Base-by-base conservation (phyloP, 352 stramenopile genomes). In the Thraustochytrium sp. region DNA sequence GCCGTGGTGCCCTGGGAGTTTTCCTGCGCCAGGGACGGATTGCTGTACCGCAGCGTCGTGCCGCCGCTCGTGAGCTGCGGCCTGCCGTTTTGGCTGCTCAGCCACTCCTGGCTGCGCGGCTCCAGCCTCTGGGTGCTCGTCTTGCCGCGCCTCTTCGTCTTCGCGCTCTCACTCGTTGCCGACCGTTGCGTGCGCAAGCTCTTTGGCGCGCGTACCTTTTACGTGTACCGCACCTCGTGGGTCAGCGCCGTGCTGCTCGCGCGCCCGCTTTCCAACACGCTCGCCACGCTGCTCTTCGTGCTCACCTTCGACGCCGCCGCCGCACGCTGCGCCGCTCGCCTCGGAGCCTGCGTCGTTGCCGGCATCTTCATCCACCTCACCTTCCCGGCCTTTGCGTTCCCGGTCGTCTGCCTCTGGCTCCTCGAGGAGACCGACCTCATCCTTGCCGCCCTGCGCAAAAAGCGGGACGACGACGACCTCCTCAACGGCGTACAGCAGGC, bases 311-410 rank as follows among this genome's bases (percentile, higher is more conserved):
- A 80, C 5, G 86, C 87, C 21, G 0, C 87, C 0, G 21, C 92
- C 5, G 89, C 92, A 42, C n/a, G 82, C 0, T 90, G 92, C 62
- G 92, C 89, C 11, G 42, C 91, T 49, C 4, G 89, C 1, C 87
- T 94, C n/a, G 91, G 91, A 2, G 87, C 82, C 76, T 85, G 93
- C n/a, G 82, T 93, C 29, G 90, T 90, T 0, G 1, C 92, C 5
- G 92, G 90, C 38, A 88, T 93, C 62, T 95, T 94, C 84, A 92
- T 89, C 36, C 87, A 91, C 26, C 93, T 95, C 86, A 94, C 91
- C 9, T 95, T 94, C 82, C 85, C 88, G 18, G 85, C 92, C 59
- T 95, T 94, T 86, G 94, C 93, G 86, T 87, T 93, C 44, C 90
- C 91, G 0, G 55, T 94, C 48, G 90, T 26, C 42, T 77, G 89